phyloP scores from a whole-genome alignment of 2,329 filamentous ascomycete genomes.

The Septoria petroselini region DNA sequence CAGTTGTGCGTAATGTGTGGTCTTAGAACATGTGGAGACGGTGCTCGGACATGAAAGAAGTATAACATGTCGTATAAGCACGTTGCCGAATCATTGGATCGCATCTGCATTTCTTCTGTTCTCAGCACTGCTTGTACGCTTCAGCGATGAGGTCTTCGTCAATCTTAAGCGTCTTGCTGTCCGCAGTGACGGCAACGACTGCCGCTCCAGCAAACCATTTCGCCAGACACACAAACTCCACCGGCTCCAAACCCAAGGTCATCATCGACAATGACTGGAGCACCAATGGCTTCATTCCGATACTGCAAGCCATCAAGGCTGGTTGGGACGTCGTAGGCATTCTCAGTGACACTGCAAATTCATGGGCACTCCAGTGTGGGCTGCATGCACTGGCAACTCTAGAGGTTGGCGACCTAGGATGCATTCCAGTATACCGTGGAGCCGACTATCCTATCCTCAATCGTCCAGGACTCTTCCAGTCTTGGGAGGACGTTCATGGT shows the following conservation, averaged over 20 bases:
- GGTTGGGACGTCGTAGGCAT: conserved; percentile 47
- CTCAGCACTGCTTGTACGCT: background rate
- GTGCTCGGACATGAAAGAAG: too few species aligned
- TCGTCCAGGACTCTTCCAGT: conserved; percentile 43
- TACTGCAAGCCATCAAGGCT: conserved; percentile 46
- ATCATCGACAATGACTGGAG: conserved; percentile 52
- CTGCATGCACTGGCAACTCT: conserved; percentile 49
- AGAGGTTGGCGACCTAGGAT: conserved; percentile 47
- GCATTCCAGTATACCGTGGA: conserved; percentile 50
- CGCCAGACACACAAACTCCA: background rate
- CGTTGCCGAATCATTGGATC: background rate
- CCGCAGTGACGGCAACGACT: background rate
- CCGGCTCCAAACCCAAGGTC: conserved; percentile 29
- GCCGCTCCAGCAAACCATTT: conserved; percentile 3
- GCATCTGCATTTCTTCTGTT: conserved; percentile 6
- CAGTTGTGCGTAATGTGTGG: too few species aligned
- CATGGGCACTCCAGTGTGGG: conserved; percentile 47
- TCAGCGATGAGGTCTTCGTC: background rate
- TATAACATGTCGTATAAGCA: background rate
- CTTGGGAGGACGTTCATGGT: conserved; percentile 48
- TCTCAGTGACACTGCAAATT: conserved; percentile 44
- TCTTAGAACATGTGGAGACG: too few species aligned
- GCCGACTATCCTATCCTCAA: conserved; percentile 49
- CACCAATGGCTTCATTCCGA: conserved; percentile 44
- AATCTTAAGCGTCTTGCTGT: background rate